A percentile compares a stretch with the other conserved stretches of the same genome.
phyloP scores from a whole-genome alignment of 495 filamentous ascomycete genomes.

The Penicillium lagena region DNA sequence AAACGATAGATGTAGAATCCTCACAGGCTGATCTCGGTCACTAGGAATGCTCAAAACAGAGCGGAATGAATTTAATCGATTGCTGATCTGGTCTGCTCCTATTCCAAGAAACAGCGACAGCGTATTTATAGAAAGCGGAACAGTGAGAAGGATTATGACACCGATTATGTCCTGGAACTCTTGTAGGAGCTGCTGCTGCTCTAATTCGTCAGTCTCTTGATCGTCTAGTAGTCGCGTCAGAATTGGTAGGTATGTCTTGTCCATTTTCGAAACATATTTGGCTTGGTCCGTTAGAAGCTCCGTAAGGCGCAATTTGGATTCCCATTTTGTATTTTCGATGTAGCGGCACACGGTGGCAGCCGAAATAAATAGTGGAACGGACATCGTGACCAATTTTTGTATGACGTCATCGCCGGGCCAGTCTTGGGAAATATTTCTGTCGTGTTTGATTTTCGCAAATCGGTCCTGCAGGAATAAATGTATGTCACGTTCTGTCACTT shows the following conservation, averaged over 20 bases:
- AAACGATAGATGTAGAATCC: constrained; percentile 3
- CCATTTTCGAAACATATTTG: constrained; percentile 8
- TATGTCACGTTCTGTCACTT: too few relatives aligned
- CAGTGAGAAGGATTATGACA: constrained; percentile 8
- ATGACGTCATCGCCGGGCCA: constrained; percentile 34
- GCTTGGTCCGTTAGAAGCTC: constrained; percentile 8
- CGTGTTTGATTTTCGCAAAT: constrained; percentile 2
- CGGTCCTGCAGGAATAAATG: too few relatives aligned
- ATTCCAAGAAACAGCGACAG: constrained; percentile 1
- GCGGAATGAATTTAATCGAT: constrained; percentile 1
- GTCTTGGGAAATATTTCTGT: constrained; percentile 6
- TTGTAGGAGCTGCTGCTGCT: background rate
- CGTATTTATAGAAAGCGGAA: constrained; percentile 4
- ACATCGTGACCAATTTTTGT: constrained; percentile 6
- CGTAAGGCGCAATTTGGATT: constrained; percentile 2
- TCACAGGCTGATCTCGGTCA: constrained; percentile 5
- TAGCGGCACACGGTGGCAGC: constrained; percentile 26
- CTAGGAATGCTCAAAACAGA: constrained; percentile 12
- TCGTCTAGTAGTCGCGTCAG: constrained; percentile 12
- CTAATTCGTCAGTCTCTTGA: background rate
- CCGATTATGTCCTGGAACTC: constrained; percentile 12
- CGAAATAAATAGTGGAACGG: constrained; percentile 28
- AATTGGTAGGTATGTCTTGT: constrained; percentile 17
- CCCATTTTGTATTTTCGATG: constrained; percentile 6
- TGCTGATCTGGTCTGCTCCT: background rate